A percentile compares a stretch with the other conserved stretches of the same genome.
Evolutionary conservation across 139 green algal species (phyloP).

Genomic region (Dunaliella sp.): DNA sequence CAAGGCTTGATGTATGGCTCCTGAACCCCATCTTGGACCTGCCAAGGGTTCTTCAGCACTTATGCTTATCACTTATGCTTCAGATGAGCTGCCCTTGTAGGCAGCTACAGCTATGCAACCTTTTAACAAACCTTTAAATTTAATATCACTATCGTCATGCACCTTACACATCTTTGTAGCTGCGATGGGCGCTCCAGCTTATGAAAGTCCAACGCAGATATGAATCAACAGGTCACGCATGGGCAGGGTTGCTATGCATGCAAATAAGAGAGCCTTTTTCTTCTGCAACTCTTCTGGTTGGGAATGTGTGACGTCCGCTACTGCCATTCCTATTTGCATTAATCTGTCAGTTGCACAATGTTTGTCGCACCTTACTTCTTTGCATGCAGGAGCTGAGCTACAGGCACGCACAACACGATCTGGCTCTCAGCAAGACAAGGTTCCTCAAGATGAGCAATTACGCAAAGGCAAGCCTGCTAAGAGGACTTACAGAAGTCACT

Average conservation of each 20-base stretch:
- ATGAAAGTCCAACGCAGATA: no score
- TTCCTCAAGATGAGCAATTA: background rate
- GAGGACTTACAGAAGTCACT: background rate
- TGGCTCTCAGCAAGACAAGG: background rate
- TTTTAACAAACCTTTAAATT: no score
- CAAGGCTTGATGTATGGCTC: no score
- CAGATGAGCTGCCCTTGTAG: no score
- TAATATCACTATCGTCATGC: no score
- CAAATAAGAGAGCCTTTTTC: background rate
- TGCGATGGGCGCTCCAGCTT: no score
- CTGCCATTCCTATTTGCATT: background rate
- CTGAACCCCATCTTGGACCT: no score
- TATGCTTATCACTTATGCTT: no score
- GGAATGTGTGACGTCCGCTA: no score
- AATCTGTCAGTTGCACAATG: background rate
- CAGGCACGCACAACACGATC: background rate
- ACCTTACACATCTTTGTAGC: no score
- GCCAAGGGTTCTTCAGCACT: no score
- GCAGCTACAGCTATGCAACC: no score
- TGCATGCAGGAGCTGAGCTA: background rate
- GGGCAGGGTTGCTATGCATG: background rate
- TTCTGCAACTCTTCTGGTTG: background rate
- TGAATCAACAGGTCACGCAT: background rate
- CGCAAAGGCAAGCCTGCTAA: background rate
- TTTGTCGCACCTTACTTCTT: background rate